Base-by-base conservation (phyloP, 2,329 filamentous ascomycete species). In the Magnaporthiopsis rhizophila region DNA sequence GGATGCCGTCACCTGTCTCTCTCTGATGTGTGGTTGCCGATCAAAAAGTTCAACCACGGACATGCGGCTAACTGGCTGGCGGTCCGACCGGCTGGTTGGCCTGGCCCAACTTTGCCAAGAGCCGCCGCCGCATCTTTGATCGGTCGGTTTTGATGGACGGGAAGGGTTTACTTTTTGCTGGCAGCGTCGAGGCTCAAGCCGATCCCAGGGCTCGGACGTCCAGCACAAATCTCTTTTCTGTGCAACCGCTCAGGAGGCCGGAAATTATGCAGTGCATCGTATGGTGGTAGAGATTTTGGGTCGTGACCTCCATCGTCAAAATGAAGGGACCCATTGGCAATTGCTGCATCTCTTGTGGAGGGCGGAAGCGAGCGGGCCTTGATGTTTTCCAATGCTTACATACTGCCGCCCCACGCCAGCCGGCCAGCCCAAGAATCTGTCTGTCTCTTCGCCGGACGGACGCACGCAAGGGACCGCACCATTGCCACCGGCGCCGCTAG, bases 191-290 rank as follows among this genome's bases (percentile, higher is more conserved):
- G 38, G 38, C 38, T 50, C 38, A 21, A 18, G 30, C 30, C 30
- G 30, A 30, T 7, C 30, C 30, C 30, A 30, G 30, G 30, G 58
- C 58, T 60, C 32, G 58, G 58, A 60, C 58, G 13, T 7, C 30
- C 32, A 4, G 11, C 12, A 21, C 61, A 64, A 64, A 68, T 70
- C 62, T 68, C 62, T 66, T 58, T 65, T 64, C 64, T 61, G 68
- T 70, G 68, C 69, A 69, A 69, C 30, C 68, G 66, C 65, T 69
- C 68, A 71, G 69, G 69, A 67, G 69, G 64, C 63, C 69, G 69
- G 69, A 71, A 63, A 71, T 71, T 71, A 67, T 68, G 62, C 24
- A 11, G 45, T 53, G 45, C 45, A n/a, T 21, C 3, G 21, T 21
- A 53, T 26, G 45, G 6, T 53, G 9, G 45, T 6, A n/a, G 45